Evolutionary conservation across 2,329 filamentous ascomycete species (phyloP), one percentile per base, ranked within the genome.

Genomic region (Capronia coronata): DNA sequence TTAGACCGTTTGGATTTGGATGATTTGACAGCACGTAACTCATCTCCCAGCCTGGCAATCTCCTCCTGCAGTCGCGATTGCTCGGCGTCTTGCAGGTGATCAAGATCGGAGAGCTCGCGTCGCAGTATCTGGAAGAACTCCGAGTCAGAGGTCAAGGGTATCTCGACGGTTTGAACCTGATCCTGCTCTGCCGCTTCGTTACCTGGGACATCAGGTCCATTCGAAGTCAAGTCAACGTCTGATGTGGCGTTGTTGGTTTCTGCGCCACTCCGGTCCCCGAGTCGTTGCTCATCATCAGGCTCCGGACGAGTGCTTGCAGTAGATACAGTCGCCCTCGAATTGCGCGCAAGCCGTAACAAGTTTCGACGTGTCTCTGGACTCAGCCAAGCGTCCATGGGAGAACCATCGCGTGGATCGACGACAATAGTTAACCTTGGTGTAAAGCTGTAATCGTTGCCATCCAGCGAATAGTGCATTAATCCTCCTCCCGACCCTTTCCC

Each of bases 91-190:
- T 90, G 85, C 2, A 94, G 71, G 0, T 71, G 71, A 56, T 87
- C 85, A 2, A 94, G 71, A 38, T 78, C 77, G 18, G 75, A 76
- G 13, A 94, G 76, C 62, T 91, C 86, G 37, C 73, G 77, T 60
- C 86, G 81, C 6, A 94, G 75, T 34, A 85, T 79, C 22, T 80
- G 76, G 65, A 94, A 94, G 66, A 94, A 94, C 62, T 89, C 80
- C 16, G 77, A 75, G 61, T 93, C 87, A 19, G 87, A 87, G 1
- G 80, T 79, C 2, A 94, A 71, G 14, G 87, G 84, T 5, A 94
- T 78, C 63, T 90, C 83, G n/a, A 94, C 72, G 51, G 67, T 68
- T 19, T 70, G 67, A 57, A 72, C 57, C 14, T 59, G 59, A 19
- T 37, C 34, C 30, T 53, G 48, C 34, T 45, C 19, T 18, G 44